Conservation (phyloP, 257 asterid species). For the Solanum peruvianum region DNA sequence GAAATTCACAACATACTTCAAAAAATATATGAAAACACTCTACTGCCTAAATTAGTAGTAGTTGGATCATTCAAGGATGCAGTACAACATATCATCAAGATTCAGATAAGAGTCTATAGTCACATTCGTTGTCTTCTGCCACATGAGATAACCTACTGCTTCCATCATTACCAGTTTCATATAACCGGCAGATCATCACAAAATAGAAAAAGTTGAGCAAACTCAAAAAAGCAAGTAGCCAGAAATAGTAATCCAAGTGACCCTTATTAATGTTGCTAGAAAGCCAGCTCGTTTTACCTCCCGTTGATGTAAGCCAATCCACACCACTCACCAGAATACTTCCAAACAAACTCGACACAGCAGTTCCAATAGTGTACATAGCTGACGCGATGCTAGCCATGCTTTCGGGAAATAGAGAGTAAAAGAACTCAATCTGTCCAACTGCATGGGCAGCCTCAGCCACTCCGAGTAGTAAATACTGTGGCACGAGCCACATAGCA, state of each 20-base stretch:
- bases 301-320: background rate
- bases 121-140: background rate
- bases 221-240: slow-evolving; percentile 1
- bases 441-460: slow-evolving; percentile 6
- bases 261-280: slow-evolving; percentile 10
- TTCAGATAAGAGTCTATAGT: background rate
- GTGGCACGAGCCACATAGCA: slow-evolving; percentile 16
- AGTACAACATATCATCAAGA: background rate
- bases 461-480: background rate
- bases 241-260: slow-evolving; percentile 11
- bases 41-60: background rate
- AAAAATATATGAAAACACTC: background rate
- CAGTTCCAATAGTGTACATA: background rate
- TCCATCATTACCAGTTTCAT: background rate
- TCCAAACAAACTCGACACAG: background rate
- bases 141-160: background rate
- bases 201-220: background rate
- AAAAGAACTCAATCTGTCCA: slow-evolving; percentile 10
- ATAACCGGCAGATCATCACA: background rate
- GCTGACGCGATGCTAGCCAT: slow-evolving; percentile 16
- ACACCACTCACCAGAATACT: slow-evolving; percentile 2
- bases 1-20: background rate
- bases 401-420: slow-evolving; percentile 6
- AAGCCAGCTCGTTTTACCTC: slow-evolving; percentile 2
- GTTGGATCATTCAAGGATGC: background rate